Evolutionary conservation across 2,329 filamentous ascomycete genomes (phyloP), one percentile per base, ranked within the genome.

Genomic region (Ophiocordyceps camponoti-leonardi): DNA sequence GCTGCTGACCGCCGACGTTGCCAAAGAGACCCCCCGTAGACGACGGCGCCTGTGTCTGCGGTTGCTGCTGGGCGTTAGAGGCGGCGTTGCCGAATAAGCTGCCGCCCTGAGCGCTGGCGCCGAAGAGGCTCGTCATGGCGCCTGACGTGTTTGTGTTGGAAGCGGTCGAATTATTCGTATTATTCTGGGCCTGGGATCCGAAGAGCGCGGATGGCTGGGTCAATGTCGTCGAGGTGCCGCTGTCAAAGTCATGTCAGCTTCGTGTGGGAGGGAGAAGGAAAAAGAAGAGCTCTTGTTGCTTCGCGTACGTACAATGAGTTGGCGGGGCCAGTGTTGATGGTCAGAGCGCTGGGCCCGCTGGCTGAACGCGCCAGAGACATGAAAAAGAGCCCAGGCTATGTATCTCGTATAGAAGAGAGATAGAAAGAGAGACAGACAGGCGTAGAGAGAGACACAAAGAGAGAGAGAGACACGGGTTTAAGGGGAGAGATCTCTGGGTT

Each of bases 271-370:
- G 23, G 23, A 26, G 8, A 28, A 28, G 26, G 26, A 28, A 28
- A 11, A 28, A 28, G 26, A 28, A 10, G 26, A 28, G 26, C 26
- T 28, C 26, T n/a, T 28, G 6, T 28, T 3, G 31, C 31, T 35
- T 14, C 31, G 13, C 14, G 6, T 23, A 23, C 22, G 4, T 57
- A 64, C 62, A 60, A 51, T 46, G 60, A 49, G 68, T 78, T 79
- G 50, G 76, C 76, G 47, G 72, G 66, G 51, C 68, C 71, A 18
- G 75, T 79, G 61, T 80, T 81, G 62, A 80, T 79, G 56, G 71
- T 77, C 51, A 80, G 67, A 56, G 72, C 74, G 51, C 67, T 72
- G 49, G 74, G 74, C 54, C 72, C 74, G 59, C 74, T 77, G 48
- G 71, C 70, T 53, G 75, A 78, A 58, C 74, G 68, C 48, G 67